Evolutionary conservation across 2,329 filamentous ascomycete species (phyloP), one percentile per base, ranked within the genome.

Genomic region (Pseudopithomyces maydicus): DNA sequence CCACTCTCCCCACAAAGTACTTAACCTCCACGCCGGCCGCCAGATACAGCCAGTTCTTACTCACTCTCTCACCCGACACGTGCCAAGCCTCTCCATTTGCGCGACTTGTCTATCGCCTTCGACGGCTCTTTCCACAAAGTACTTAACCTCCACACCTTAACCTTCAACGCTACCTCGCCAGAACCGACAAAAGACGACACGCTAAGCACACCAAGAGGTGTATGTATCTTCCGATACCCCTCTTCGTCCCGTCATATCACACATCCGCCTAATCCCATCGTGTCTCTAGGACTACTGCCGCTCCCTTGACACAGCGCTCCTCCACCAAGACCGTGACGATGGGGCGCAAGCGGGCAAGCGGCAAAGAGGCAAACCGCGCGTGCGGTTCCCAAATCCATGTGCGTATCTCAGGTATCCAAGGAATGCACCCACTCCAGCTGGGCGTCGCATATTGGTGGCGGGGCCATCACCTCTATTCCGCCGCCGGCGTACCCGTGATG

Each of bases 381-480:
- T 19, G 45, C 17, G 60, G 60, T 19, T 58, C 59, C 2, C 56
- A 53, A 8, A 66, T 65, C 6, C 44, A 33, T 2, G 68, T 70
- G n/a, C 66, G 62, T 59, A 69, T 74, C 43, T 69, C 65, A 1
- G 69, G 69, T 0, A 43, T 74, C 1, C 20, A 32, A 6, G 69
- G 67, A 12, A 23, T 52, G 0, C 69, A 72, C 22, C 50, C 64
- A 0, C 59, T 73, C 10, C 55, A 67, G 15, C 52, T 43, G 0
- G 70, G 67, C 1, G 52, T 73, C 11, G 69, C 69, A 2, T 74
- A 73, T 55, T 67, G 63, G 47, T 71, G 69, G 50, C 69, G 72
- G 10, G 71, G 72, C 2, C 70, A 73, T 45, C 67, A 66, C 45
- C 29, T 74, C 12, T 74, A 73, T 46, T 59, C 61, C 1, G 60